Evolutionary conservation across 2,329 filamentous ascomycete genomes (phyloP).

Genomic region (Aspergillus sojae): DNA sequence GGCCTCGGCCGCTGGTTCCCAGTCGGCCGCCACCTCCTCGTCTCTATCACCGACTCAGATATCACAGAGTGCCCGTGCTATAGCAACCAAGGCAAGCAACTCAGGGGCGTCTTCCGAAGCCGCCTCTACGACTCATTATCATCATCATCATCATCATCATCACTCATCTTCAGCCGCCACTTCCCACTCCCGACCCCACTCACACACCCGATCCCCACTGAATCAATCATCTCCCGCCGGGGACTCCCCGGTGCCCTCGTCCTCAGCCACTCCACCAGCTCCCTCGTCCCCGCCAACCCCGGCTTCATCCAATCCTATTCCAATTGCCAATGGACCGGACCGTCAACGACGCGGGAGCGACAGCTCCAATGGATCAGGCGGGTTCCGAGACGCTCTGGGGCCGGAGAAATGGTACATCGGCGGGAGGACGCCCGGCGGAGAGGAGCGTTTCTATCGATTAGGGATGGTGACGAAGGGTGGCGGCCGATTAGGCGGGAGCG

Average conservation of each 20-base stretch:
- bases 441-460: conserved; percentile 52
- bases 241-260: conserved; percentile 41
- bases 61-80: conserved; percentile 48
- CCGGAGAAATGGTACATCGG: conserved; percentile 57
- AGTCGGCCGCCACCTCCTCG: conserved; percentile 36
- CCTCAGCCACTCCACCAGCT: conserved; percentile 41
- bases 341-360: conserved; percentile 51
- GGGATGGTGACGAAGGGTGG: conserved; percentile 51
- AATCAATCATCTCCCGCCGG: conserved; percentile 39
- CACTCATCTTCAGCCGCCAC: conserved; percentile 12
- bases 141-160: conserved; percentile 1
- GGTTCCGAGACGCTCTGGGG: conserved; percentile 51
- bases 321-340: conserved; percentile 38
- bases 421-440: conserved; percentile 48
- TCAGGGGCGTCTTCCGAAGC: conserved; percentile 26
- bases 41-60: conserved; percentile 45
- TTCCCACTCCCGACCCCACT: conserved; percentile 24
- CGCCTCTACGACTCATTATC: conserved; percentile 22
- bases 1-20: conserved; percentile 46
- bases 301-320: conserved; percentile 40
- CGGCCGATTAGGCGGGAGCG: conserved; percentile 44
- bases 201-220: conserved; percentile 25
- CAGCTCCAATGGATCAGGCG: conserved; percentile 49
- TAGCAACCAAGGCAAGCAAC: conserved; percentile 48
- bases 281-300: conserved; percentile 28